Evolutionary conservation across 1,284 basidiomycete genomes (phyloP), one percentile per base, ranked within the genome.

Genomic region (Xanthoconium separans): DNA sequence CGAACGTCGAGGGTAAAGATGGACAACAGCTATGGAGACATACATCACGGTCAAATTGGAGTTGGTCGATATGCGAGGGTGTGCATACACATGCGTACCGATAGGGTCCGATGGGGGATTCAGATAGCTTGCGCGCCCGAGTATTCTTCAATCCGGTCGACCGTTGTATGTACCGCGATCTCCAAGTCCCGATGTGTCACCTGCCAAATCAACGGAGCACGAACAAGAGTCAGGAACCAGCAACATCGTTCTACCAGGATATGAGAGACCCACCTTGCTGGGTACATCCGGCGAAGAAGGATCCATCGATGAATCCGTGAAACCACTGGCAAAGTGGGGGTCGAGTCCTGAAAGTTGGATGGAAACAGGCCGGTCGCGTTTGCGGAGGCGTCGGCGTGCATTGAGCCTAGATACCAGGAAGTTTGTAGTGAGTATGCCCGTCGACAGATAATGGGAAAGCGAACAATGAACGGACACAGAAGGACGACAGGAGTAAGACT

Each of bases 321-420:
- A 51, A 0, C 48, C 55, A 0, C 40, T 30, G 18, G 49, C 37
- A 27, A 61, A 61, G 27, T n/a, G 45, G 16, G 57, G 60, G 4
- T 61, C 46, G 2, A 61, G 13, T 22, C 44, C 59, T 4, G 58
- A 45, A 41, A 61, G 55, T 1, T 55, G 55, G 11, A 61, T 54
- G 31, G 59, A 61, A 16, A 61, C 20, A 1, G 29, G 58, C 11
- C 37, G 41, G 2, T 22, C 30, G 3, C 15, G 0, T 37, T 3
- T 36, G 6, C 51, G 47, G 18, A 61, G 55, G 9, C 36, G 41
- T 20, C 33, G 22, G 12, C 59, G 59, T 44, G 58, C 59, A 3
- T 61, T 61, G 22, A 61, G 61, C 13, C 59, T 61, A 42, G 2
- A 7, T 24, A 37, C 13, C 39, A 20, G 3, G 12, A 13, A 11